Conservation (phyloP, 352 stramenopile species). For the Lagenidium sp. region DNA sequence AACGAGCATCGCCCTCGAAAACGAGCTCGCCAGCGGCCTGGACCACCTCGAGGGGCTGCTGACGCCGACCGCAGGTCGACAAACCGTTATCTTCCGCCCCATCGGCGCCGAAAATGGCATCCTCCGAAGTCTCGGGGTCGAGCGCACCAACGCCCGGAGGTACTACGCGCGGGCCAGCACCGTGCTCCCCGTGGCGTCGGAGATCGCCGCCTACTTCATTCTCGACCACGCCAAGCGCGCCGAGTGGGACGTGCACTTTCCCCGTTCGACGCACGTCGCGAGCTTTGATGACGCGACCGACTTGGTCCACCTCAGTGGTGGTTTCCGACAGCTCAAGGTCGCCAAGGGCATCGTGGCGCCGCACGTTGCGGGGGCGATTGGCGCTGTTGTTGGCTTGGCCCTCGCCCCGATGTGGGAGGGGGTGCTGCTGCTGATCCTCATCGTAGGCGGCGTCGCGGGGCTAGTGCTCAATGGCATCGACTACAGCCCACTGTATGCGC, state of each 20-base stretch:
- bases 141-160: conserved; percentile 21
- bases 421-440: conserved; percentile 27
- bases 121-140: conserved; percentile 43
- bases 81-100: conserved; percentile 44
- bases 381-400: conserved; percentile 30
- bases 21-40: conserved; percentile 53
- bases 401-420: conserved; percentile 31
- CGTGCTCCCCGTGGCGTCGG: conserved; percentile 53
- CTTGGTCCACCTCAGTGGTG: conserved; percentile 55
- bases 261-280: conserved; percentile 42
- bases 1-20: conserved; percentile 70
- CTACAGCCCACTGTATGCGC: conserved; percentile 34
- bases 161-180: conserved; percentile 48
- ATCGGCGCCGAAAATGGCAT: conserved; percentile 44
- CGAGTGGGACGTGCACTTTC: conserved; percentile 79
- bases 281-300: conserved; percentile 71
- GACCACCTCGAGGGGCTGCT: conserved; percentile 59
- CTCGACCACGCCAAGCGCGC: conserved; percentile 53
- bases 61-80: conserved; percentile 15
- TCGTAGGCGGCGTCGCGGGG: conserved; percentile 42
- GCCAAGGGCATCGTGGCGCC: conserved; percentile 44
- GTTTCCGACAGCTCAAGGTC: conserved; percentile 26
- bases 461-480: conserved; percentile 37
- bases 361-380: conserved; percentile 31
- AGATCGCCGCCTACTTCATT: conserved; percentile 54